A percentile compares a stretch with the other conserved stretches of the same genome.
These are phyloP conservation scores for Ramalina intermedia DNA, from an alignment of 495 filamentous ascomycete genomes.

Conservation along the genomic window DNA sequence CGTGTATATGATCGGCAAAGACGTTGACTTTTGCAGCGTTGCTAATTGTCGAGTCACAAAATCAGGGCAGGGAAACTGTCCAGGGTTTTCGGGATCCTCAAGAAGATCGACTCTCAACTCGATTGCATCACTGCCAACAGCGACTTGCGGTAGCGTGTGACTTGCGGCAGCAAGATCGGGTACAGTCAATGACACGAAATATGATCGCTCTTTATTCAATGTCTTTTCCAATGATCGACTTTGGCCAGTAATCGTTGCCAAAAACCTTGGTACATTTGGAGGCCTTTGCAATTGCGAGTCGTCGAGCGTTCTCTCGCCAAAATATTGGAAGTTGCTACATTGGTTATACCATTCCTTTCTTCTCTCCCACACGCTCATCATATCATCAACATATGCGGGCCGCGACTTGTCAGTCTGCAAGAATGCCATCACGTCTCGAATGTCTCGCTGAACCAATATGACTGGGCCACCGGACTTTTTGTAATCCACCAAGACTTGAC, in stretches of 20 bases:
- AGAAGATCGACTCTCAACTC: conserved; percentile 90
- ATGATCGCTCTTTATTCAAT: conserved; percentile 60
- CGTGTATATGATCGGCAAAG: conserved; percentile 87
- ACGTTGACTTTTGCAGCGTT: conserved; percentile 55
- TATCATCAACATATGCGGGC: conserved; percentile 87
- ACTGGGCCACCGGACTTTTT: conserved; percentile 76
- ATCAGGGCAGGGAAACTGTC: conserved; percentile 49
- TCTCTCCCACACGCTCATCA: conserved; percentile 81
- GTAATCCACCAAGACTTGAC: conserved; percentile 59
- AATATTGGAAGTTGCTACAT: conserved; percentile 92
- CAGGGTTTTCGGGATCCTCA: conserved; percentile 47
- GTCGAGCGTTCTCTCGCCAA: conserved; percentile 55
- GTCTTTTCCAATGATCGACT: conserved; percentile 47
- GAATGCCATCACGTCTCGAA: conserved; percentile 78
- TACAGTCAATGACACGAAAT: conserved; percentile 84
- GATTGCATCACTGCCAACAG: conserved; percentile 81
- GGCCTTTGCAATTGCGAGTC: conserved; percentile 43
- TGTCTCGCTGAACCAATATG: conserved; percentile 74
- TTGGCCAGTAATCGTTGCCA: conserved; percentile 57
- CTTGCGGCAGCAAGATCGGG: conserved; percentile 52
- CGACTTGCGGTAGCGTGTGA: conserved; percentile 52
- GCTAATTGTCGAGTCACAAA: conserved; percentile 73
- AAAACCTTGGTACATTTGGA: conserved; percentile 36
- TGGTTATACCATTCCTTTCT: conserved; percentile 83
- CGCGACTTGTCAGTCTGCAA: conserved; percentile 80